A percentile compares a stretch with the other conserved stretches of the same genome.
Evolutionary conservation across 495 filamentous ascomycete species (phyloP).

Genomic region (Aspergillus panamensis): DNA sequence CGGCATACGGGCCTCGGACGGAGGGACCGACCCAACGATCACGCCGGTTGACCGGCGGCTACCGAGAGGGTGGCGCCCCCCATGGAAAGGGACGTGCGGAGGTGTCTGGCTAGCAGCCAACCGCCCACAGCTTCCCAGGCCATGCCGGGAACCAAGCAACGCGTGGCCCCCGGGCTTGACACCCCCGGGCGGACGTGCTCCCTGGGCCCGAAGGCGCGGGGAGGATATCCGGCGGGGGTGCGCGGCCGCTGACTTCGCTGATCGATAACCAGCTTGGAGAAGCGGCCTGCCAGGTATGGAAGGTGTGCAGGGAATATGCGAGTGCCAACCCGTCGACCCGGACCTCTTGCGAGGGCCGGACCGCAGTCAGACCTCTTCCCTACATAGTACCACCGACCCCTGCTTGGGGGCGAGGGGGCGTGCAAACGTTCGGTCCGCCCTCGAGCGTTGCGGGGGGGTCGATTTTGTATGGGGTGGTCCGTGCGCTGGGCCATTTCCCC

Average conservation of each 20-base stretch:
- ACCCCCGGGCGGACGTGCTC: not conserved
- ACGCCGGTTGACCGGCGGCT: not conserved
- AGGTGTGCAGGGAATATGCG: not conserved
- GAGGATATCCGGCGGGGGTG: not conserved
- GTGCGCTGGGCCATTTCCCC: not conserved
- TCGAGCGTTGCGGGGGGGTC: not conserved
- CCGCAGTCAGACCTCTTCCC: not conserved
- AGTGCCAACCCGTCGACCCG: not conserved
- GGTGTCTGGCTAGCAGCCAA: not conserved
- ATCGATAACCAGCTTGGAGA: not conserved
- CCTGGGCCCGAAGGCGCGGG: not conserved
- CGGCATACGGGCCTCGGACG: slow-evolving; percentile 2
- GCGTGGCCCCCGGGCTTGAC: not conserved
- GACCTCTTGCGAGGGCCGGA: not conserved
- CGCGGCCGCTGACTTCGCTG: not conserved
- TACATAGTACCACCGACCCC: slow-evolving; percentile 2
- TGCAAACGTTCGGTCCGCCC: not conserved
- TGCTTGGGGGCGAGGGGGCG: not conserved
- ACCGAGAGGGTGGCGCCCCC: slow-evolving; percentile 1
- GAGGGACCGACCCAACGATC: not conserved
- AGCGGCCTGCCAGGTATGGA: not conserved
- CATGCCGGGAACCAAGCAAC: not conserved
- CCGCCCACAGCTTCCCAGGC: not conserved
- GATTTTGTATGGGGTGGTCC: not conserved
- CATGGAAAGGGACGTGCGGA: not conserved